Conservation (phyloP, 495 filamentous ascomycete species). For the Trypethelium eluteriae region DNA sequence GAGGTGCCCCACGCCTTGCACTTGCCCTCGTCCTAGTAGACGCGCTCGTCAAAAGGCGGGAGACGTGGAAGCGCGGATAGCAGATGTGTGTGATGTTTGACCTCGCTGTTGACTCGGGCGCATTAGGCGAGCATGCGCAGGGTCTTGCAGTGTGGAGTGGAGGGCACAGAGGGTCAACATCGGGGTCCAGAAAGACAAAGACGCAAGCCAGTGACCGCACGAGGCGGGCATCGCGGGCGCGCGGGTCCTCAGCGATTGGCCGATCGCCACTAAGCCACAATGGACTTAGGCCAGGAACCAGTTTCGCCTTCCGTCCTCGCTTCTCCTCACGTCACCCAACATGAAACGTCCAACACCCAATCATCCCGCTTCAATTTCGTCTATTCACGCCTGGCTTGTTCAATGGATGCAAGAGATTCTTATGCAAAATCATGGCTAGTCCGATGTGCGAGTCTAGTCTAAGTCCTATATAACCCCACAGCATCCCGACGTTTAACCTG, state of each 20-base stretch:
- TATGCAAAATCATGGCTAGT: neutral
- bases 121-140: neutral
- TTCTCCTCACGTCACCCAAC: neutral
- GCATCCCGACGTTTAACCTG: too few relatives aligned
- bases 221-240: neutral
- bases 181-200: neutral
- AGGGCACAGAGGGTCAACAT: neutral
- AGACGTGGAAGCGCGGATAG: neutral
- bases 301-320: neutral
- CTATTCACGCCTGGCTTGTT: neutral
- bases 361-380: neutral
- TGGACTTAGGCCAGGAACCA: neutral
- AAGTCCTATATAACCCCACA: too few relatives aligned
- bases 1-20: conserved; percentile 10
- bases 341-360: neutral
- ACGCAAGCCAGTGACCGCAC: conserved; percentile 6
- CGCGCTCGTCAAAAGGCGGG: neutral
- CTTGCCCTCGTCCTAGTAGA: neutral
- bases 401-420: conserved; percentile 3
- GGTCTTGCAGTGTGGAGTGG: neutral
- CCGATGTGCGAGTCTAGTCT: too few relatives aligned
- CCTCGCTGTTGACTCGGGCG: too few relatives aligned
- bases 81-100: too few relatives aligned
- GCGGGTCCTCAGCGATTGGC: neutral
- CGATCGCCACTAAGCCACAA: conserved; percentile 4